Conservation (phyloP, 2,329 filamentous ascomycete species). For the Didymosphaeria variabile region DNA sequence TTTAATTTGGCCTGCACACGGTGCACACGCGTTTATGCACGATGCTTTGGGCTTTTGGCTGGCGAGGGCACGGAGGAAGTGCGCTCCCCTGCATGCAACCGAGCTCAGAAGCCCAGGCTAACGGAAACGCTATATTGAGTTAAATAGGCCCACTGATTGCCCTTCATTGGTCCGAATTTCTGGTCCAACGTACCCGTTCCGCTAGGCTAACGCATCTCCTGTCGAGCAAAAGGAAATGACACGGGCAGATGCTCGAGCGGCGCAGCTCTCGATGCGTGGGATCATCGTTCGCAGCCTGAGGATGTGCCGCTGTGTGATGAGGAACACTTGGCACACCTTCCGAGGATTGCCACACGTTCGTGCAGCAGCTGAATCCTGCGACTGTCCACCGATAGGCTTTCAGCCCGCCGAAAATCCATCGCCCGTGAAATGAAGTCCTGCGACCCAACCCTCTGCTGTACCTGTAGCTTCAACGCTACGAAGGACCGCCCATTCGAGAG, state of each 20-base stretch:
- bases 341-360: constrained; percentile 16
- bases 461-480: constrained; percentile 25
- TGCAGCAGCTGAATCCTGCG: constrained; percentile 15
- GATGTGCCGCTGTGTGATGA: constrained; percentile 27
- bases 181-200: constrained; percentile 36
- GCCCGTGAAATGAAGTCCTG: constrained; percentile 24
- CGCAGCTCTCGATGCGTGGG: constrained; percentile 26
- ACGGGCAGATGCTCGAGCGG: constrained; percentile 22
- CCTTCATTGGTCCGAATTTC: constrained; percentile 31
- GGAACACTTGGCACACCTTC: constrained; percentile 12
- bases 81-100: constrained; percentile 35
- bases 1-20: constrained; percentile 43
- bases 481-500: constrained; percentile 25
- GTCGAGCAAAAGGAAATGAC: constrained; percentile 38
- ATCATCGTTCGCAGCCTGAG: constrained; percentile 13
- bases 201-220: constrained; percentile 31
- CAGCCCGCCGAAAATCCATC: neutral
- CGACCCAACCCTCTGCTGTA: constrained; percentile 19
- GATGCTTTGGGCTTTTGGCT: constrained; percentile 23
- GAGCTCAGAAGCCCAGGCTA: constrained; percentile 26
- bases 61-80: constrained; percentile 33
- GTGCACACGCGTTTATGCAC: constrained; percentile 43
- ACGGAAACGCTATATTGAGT: constrained; percentile 24
- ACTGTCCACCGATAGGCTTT: constrained; percentile 14
- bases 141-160: constrained; percentile 17